A percentile compares a stretch with the other conserved stretches of the same genome.
phyloP scores from a whole-genome alignment of 2,329 filamentous ascomycete genomes.

The Microdochium bolleyi region DNA sequence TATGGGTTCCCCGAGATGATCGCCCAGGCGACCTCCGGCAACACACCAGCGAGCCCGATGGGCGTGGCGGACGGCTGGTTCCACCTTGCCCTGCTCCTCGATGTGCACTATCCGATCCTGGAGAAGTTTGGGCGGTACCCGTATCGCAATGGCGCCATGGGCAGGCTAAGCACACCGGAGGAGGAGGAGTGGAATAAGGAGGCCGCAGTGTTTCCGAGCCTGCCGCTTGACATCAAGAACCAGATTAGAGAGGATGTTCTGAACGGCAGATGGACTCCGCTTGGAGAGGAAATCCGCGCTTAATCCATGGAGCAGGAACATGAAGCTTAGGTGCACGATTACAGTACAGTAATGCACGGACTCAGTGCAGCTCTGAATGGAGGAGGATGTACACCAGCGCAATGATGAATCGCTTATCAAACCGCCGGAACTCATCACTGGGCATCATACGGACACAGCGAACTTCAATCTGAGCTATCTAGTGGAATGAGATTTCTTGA shows the following conservation, averaged over 20 bases:
- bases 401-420: no score
- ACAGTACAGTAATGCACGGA: no score
- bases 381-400: no score
- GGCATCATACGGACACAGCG: no score
- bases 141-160: constrained; percentile 11
- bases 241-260: constrained; percentile 8
- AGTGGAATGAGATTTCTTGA: no score
- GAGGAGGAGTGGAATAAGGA: constrained; percentile 10
- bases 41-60: constrained; percentile 6
- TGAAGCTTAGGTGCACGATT: no score
- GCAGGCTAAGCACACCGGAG: constrained; percentile 9
- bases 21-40: constrained; percentile 6
- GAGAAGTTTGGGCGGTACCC: constrained; percentile 13
- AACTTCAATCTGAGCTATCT: no score
- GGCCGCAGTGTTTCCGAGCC: background rate
- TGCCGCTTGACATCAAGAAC: background rate
- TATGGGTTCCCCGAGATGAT: constrained; percentile 8
- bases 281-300: constrained; percentile 2
- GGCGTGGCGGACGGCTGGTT: constrained; percentile 5
- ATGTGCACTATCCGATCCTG: constrained; percentile 14
- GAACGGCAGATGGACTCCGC: constrained; percentile 9
- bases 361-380: no score
- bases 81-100: constrained; percentile 12
- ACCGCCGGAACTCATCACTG: no score
- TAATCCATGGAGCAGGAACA: no score